phyloP scores from a whole-genome alignment of 345 rosid genomes.

The Dipteronia sinensis region DNA sequence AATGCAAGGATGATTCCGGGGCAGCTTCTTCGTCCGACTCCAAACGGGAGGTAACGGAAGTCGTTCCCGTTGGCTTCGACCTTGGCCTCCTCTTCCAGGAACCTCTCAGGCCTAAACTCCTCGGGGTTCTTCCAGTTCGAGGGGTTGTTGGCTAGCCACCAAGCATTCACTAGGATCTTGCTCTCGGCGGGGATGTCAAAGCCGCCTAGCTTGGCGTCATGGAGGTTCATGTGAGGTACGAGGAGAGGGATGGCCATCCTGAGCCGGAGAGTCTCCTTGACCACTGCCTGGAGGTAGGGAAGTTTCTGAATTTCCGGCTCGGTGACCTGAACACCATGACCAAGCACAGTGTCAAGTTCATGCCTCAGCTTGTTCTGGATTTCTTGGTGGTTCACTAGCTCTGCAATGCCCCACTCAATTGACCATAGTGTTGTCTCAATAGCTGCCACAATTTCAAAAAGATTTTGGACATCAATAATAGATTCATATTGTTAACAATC shows the following conservation, averaged over 20 bases:
- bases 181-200: conserved; percentile 95
- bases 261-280: conserved; percentile 88
- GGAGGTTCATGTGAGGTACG: conserved; percentile 98
- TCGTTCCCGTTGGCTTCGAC: conserved; percentile 97
- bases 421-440: conserved; percentile 98
- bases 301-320: conserved; percentile 83
- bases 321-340: conserved; percentile 68
- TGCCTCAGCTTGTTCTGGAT: conserved; percentile 74
- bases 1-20: conserved; percentile 95
- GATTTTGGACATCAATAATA: not conserved
- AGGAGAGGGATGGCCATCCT: conserved; percentile 98
- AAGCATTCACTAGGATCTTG: conserved; percentile 90
- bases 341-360: conserved; percentile 78
- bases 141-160: conserved; percentile 99
- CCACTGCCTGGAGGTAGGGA: conserved; percentile 91
- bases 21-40: conserved; percentile 96
- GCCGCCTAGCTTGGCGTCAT: conserved; percentile 85
- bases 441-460: conserved; percentile 46
- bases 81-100: conserved; percentile 87
- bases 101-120: conserved; percentile 96
- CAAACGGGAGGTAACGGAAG: conserved; percentile 92
- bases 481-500: too few species aligned
- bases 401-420: conserved; percentile 94
- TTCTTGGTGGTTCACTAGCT: conserved; percentile 87
- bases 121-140: conserved; percentile 81